Evolutionary conservation across 805 yeast genomes (phyloP), one percentile per base, ranked within the genome.

Genomic region (Yamadazyma endophytica): DNA sequence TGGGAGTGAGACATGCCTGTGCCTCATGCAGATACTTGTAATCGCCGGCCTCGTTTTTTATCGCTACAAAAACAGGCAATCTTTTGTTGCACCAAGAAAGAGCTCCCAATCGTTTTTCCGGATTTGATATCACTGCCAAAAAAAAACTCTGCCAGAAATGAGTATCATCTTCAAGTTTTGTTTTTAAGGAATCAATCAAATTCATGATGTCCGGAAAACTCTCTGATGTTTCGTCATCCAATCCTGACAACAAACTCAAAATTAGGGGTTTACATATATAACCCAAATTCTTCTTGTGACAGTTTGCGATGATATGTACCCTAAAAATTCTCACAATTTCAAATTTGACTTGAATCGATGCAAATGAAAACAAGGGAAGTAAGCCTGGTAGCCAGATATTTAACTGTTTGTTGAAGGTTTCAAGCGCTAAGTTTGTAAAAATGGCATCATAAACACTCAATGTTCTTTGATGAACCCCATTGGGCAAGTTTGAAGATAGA

Each of bases 391-490:
- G 65, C 98, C 98, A 92, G 2, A 81, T 58, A 24, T 70, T 64
- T n/a, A 83, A 63, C 34, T 76, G 73, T 8, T 58, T 39, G 26
- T 81, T 73, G 21, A 85, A 58, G 4, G 72, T 58, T 4, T 72
- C 76, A 0, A 55, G 49, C 1, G 82, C 81, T 21, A 90, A 58
- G 18, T 77, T 72, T 21, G 68, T 68, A 58, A 92, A 86, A 2
- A 90, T 73, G 32, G 65, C 61, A 14, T 73, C 77, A 54, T 89
- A 92, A 2, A 89, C 75, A 35, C 80, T 86, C 24, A 92, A 58
- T 0, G 96, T 73, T 50, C 87, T 92, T 43, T 82, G 83, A 53
- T 92, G 98, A 0, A 92, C 99, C 6, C 99, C 98, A 29, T 95
- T 84, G 0, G 99, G 98, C 8, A 92, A 67, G 30, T 70, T 70